Evolutionary conservation across 352 stramenopile species (phyloP).

Genomic region (Phytophthora aleatoria): DNA sequence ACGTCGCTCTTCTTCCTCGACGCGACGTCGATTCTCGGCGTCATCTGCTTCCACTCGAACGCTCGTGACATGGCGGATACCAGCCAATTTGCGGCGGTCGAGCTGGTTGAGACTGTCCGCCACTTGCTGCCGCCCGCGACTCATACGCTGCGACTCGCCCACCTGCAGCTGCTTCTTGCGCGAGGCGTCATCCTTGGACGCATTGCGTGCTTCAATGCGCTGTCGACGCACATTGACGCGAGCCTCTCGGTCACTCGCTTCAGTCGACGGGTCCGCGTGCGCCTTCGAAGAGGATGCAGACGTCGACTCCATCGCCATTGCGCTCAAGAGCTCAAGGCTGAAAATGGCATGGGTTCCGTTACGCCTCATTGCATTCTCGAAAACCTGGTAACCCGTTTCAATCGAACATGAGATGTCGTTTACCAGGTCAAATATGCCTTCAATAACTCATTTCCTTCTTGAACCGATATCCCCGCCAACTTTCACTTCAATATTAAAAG

Average conservation of each 20-base stretch:
- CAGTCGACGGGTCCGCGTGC: conserved; percentile 35
- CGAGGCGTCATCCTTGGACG: conserved; percentile 78
- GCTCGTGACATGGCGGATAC: conserved; percentile 91
- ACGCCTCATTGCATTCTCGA: too few relatives aligned
- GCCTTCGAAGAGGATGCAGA: conserved; percentile 30
- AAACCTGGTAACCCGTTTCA: too few relatives aligned
- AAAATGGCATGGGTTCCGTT: not conserved
- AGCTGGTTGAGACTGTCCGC: conserved; percentile 80
- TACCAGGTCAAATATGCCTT: too few relatives aligned
- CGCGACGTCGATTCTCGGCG: conserved; percentile 85
- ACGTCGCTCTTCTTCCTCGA: conserved; percentile 90
- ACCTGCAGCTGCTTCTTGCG: conserved; percentile 74
- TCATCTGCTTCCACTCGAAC: conserved; percentile 92
- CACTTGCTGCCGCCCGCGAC: conserved; percentile 76
- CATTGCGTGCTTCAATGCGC: conserved; percentile 80
- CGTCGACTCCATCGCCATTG: conserved; percentile 25
- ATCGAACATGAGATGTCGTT: too few relatives aligned
- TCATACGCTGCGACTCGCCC: conserved; percentile 69
- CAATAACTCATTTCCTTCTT: too few relatives aligned
- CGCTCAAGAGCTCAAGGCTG: not conserved
- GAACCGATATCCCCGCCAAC: too few relatives aligned
- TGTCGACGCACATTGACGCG: conserved; percentile 67
- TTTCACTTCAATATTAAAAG: too few relatives aligned
- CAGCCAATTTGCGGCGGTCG: conserved; percentile 68
- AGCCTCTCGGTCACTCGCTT: conserved; percentile 58